phyloP scores from a whole-genome alignment of 2,329 filamentous ascomycete species.

The Parafenestella ontariensis region DNA sequence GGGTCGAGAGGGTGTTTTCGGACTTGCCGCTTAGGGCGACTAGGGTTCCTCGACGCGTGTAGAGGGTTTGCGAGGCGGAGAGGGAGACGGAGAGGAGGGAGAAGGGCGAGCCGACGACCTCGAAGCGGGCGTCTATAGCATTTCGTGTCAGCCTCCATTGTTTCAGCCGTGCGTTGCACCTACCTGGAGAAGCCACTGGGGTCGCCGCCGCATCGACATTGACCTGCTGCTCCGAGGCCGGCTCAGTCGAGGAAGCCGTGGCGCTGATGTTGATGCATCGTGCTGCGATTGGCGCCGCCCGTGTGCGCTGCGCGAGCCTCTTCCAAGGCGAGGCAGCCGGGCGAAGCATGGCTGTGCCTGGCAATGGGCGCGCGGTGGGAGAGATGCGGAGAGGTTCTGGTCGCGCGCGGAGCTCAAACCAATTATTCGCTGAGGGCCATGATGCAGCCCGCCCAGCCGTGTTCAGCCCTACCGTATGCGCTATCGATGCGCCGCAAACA shows the following conservation, averaged over 20 bases:
- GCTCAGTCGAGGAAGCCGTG: constrained; percentile 51
- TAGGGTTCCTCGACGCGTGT: constrained; percentile 88
- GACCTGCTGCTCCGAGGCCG: constrained; percentile 44
- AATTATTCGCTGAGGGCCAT: too few relatives aligned
- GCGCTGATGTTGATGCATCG: constrained; percentile 57
- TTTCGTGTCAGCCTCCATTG: neutral
- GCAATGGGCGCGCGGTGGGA: constrained; percentile 28
- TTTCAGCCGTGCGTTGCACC: neutral
- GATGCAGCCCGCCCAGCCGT: neutral
- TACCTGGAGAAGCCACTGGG: constrained; percentile 40
- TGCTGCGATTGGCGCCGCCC: constrained; percentile 22
- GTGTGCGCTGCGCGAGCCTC: constrained; percentile 26
- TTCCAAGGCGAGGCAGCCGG: constrained; percentile 39
- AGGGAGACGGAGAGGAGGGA: constrained; percentile 93
- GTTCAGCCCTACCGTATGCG: constrained; percentile 3
- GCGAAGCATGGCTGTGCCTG: constrained; percentile 40
- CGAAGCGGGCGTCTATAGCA: constrained; percentile 83
- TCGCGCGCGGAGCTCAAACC: constrained; percentile 14
- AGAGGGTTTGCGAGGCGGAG: constrained; percentile 91
- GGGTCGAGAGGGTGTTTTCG: constrained; percentile 88
- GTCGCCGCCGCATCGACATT: constrained; percentile 28
- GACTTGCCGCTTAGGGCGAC: constrained; percentile 89
- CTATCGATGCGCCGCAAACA: constrained; percentile 16
- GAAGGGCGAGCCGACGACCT: constrained; percentile 89
- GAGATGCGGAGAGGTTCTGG: constrained; percentile 2